Base-by-base conservation (phyloP, 225 moss, liverwort and hornwort genomes). In the Takakia lepidozioides region DNA sequence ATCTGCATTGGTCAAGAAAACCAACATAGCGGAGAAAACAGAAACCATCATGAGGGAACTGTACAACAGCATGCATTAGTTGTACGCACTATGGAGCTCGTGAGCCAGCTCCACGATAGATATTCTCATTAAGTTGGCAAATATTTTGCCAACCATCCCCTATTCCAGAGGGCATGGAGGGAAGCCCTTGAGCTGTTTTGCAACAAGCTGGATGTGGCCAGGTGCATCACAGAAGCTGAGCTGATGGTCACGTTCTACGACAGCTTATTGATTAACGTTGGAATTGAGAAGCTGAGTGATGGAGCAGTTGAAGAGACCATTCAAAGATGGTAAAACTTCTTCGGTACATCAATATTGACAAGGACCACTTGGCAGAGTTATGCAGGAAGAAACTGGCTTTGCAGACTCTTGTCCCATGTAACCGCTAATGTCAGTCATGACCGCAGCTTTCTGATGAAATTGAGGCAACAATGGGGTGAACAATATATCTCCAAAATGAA, bases 401-500 rank as follows among this genome's bases (percentile, higher is more conserved):
- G 95, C 36, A 84, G 95, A 57, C 73, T 95, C 36, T 71, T 95
- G n/a, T 95, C 87, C 56, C 90, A 95, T 63, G 90, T 90, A 51
- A 95, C 90, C 57, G 95, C 95, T 3, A 95, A 95, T 57, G 95
- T 90, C 43, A 90, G 90, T 38, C 95, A 95, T 39, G 95, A 95
- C 59, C 86, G 95, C 34, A 95, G 95, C 70, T 90, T 95, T 56
- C 55, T 95, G 55, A 95, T 90, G 38, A 95, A 90, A 66, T 75
- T 95, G 58, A 95, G 90, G 59, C 89, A 95, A 59, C 95, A 95
- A 58, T 95, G 95, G 52, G 95, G 95, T 65, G 95, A 90, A 26
- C 95, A 95, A 50, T 95, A 90, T 41, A 95, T 90, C 0, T 95
- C 95, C 3, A 95, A 95, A 62, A 95, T 95, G 95, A 90, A 95